Percentiles rank a stretch among this genome's conserved stretches.
phyloP scores from a whole-genome alignment of 1,139 yeast genomes.

The Sugiyamaella novakii region DNA sequence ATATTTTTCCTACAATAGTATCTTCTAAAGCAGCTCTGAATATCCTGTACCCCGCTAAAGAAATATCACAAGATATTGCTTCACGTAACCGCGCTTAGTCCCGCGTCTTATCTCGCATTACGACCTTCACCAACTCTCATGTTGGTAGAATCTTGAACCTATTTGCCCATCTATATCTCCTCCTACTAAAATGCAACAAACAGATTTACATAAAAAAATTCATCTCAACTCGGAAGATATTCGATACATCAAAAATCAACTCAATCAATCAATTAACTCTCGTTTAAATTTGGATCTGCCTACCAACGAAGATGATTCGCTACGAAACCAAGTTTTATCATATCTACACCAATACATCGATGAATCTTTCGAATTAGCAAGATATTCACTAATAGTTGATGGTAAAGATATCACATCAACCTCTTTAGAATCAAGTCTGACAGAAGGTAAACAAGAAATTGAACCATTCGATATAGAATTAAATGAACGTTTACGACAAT shows the following conservation, averaged over 20 bases:
- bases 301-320: conserved; percentile 46
- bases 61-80: too few species aligned
- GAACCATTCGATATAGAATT: conserved; percentile 64
- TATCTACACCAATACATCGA: conserved; percentile 49
- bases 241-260: conserved; percentile 49
- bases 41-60: too few species aligned
- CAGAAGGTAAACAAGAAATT: conserved; percentile 36
- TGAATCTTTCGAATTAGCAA: conserved; percentile 56
- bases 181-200: conserved; percentile 6
- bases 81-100: too few species aligned
- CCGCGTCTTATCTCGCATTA: too few species aligned
- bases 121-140: too few species aligned
- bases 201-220: conserved; percentile 40
- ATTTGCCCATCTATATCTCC: too few species aligned
- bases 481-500: conserved; percentile 51
- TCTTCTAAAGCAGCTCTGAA: too few species aligned
- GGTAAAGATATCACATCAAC: conserved; percentile 35
- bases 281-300: conserved; percentile 56
- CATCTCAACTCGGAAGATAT: conserved; percentile 57
- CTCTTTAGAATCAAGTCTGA: conserved; percentile 27
- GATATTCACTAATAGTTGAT: conserved; percentile 54
- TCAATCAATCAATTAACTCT: conserved; percentile 46
- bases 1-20: too few species aligned
- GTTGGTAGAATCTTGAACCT: too few species aligned
- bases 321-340: conserved; percentile 50